A percentile compares a stretch with the other conserved stretches of the same genome.
These are phyloP conservation scores for Suillus americanus DNA, from an alignment of 768 basidiomycete species.

Conservation along the genomic window DNA sequence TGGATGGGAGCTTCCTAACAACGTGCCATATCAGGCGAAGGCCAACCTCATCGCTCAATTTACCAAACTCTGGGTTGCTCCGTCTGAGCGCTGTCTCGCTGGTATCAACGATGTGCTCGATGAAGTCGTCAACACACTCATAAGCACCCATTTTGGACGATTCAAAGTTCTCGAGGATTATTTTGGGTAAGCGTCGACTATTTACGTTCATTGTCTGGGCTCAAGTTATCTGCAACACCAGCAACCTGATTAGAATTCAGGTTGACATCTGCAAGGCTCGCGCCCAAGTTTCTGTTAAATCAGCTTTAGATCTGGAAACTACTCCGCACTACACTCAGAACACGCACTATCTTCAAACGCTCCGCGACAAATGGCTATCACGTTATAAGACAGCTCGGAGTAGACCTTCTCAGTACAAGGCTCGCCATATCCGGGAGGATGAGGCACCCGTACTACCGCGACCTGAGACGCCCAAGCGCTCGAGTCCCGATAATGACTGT, in stretches of 20 bases:
- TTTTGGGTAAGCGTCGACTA: constrained; percentile 32
- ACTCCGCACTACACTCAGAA: constrained; percentile 41
- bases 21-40: constrained; percentile 43
- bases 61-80: constrained; percentile 36
- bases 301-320: constrained; percentile 39
- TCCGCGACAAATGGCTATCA: constrained; percentile 25
- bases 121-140: constrained; percentile 26
- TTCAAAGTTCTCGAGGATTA: constrained; percentile 36
- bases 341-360: constrained; percentile 17
- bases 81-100: constrained; percentile 35
- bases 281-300: constrained; percentile 27
- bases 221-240: constrained; percentile 12
- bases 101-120: constrained; percentile 31
- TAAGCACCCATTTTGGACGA: constrained; percentile 38
- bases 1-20: constrained; percentile 43
- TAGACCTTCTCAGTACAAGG: neutral
- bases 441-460: neutral
- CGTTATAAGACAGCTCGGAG: constrained; percentile 22
- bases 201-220: neutral
- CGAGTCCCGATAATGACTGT: no score
- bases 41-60: constrained; percentile 34
- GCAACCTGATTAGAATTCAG: constrained; percentile 27
- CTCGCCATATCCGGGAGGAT: constrained; percentile 48
- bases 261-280: constrained; percentile 27
- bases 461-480: constrained; percentile 50